These are phyloP conservation scores for Casuarina glauca DNA, from an alignment of 306 rosid genomes.

Conservation along the genomic window DNA sequence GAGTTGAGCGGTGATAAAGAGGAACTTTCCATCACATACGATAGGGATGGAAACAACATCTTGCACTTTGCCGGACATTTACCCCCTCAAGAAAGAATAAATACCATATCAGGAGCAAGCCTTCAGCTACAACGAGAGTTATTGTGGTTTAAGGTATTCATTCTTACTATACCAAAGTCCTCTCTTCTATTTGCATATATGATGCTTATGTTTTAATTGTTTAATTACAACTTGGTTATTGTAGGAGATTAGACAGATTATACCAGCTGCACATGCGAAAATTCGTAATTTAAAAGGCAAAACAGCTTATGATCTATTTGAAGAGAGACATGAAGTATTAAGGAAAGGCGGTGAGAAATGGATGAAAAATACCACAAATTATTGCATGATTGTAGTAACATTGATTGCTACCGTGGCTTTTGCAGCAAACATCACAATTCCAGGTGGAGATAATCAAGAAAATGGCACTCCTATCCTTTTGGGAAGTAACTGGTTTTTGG, in stretches of 20 bases:
- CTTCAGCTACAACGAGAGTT: not conserved
- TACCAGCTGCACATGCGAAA: not conserved
- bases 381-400: not conserved
- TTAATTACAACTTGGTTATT: not conserved
- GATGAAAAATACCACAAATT: slow-evolving; percentile 4
- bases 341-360: not conserved
- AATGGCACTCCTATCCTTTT: not conserved
- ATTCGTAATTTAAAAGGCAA: not conserved
- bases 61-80: too few species aligned
- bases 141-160: not conserved
- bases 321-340: not conserved
- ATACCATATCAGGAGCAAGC: not conserved
- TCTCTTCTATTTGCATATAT: too few species aligned
- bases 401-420: not conserved
- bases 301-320: not conserved
- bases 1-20: too few species aligned
- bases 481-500: not conserved
- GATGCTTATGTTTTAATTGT: too few species aligned
- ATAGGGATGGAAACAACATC: too few species aligned
- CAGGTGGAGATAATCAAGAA: not conserved
- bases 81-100: too few species aligned
- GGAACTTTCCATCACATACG: too few species aligned
- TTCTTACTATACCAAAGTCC: too few species aligned
- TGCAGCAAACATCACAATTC: not conserved
- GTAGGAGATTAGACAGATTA: not conserved